Conservation (phyloP, 139 green algal genomes). For the Chloropicon primus region DNA sequence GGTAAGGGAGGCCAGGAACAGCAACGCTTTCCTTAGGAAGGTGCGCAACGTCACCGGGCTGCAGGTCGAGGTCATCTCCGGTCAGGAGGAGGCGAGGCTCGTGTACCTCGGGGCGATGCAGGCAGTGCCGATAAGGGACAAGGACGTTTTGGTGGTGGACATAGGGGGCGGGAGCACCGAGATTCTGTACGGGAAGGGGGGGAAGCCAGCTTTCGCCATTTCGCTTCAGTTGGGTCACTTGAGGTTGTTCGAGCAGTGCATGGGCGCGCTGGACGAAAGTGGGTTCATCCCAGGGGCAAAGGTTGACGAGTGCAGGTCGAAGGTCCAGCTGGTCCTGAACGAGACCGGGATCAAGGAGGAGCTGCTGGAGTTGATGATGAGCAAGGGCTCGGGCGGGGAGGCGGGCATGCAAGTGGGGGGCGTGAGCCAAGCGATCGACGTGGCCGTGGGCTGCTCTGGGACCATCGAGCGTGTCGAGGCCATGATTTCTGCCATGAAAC, state of each 20-base stretch:
- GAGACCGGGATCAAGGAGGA: slow-evolving; percentile 17
- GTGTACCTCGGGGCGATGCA: slow-evolving; percentile 27
- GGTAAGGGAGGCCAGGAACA: slow-evolving; percentile 24
- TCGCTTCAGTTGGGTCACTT: slow-evolving; percentile 25
- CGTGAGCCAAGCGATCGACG: slow-evolving; percentile 1
- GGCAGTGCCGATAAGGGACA: slow-evolving; percentile 18
- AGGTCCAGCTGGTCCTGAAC: slow-evolving; percentile 16
- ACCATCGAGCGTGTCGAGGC: slow-evolving; percentile 17
- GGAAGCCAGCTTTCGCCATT: slow-evolving; percentile 18
- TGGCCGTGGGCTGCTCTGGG: slow-evolving; percentile 19
- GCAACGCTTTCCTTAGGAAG: slow-evolving; percentile 11
- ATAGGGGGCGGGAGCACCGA: slow-evolving; percentile 25
- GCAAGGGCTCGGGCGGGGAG: too few species aligned
- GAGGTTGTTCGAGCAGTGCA: slow-evolving; percentile 15
- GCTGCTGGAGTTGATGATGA: too few species aligned
- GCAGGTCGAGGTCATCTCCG: slow-evolving; percentile 21
- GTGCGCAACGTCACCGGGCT: slow-evolving; percentile 14
- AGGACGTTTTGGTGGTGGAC: slow-evolving; percentile 19
- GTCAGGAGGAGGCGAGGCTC: slow-evolving; percentile 21
- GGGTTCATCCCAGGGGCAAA: not conserved
- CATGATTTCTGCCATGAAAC: slow-evolving; percentile 1
- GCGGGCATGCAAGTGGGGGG: not conserved
- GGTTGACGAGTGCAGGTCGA: slow-evolving; percentile 5
- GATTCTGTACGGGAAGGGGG: slow-evolving; percentile 16
- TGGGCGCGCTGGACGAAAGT: not conserved